These are phyloP conservation scores for Glutinoglossum americanum DNA, from an alignment of 495 filamentous ascomycete species.

Conservation along the genomic window DNA sequence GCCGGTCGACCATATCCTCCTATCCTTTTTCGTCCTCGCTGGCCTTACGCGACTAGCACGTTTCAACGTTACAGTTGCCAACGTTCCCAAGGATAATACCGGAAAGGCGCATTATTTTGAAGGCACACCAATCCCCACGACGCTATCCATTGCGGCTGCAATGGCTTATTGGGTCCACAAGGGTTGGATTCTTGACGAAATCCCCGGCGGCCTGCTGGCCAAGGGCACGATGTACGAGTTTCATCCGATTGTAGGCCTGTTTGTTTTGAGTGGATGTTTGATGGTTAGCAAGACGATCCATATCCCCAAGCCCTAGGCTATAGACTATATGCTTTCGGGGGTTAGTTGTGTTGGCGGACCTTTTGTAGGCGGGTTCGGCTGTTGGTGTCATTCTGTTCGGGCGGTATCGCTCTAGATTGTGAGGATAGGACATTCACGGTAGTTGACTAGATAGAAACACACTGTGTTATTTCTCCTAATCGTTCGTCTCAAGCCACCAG, in stretches of 20 bases:
- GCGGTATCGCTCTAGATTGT: neutral
- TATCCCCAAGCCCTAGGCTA: conserved; percentile 73
- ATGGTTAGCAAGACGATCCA: conserved; percentile 92
- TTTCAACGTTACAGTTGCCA: conserved; percentile 86
- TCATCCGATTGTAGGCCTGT: conserved; percentile 67
- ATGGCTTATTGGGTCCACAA: conserved; percentile 81
- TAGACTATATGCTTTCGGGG: neutral
- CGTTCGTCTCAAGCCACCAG: too few relatives aligned
- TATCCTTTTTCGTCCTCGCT: conserved; percentile 84
- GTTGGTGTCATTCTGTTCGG: neutral
- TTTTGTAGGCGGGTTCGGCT: neutral
- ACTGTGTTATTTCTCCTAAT: too few relatives aligned
- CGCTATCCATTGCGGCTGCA: conserved; percentile 49
- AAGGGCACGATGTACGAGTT: conserved; percentile 54
- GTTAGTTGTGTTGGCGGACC: neutral
- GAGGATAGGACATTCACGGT: too few relatives aligned
- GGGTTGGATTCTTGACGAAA: conserved; percentile 47
- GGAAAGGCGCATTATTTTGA: conserved; percentile 93
- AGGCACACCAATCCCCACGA: conserved; percentile 88
- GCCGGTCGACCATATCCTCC: conserved; percentile 59
- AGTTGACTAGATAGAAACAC: too few relatives aligned
- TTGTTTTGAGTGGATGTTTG: conserved; percentile 63
- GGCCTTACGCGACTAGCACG: conserved; percentile 83
- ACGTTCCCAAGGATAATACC: conserved; percentile 70
- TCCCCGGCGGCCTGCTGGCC: conserved; percentile 47